A percentile compares a stretch with the other conserved stretches of the same genome.
phyloP scores from a whole-genome alignment of 2,329 filamentous ascomycete species.

The Zelopaecilomyces penicillatus region DNA sequence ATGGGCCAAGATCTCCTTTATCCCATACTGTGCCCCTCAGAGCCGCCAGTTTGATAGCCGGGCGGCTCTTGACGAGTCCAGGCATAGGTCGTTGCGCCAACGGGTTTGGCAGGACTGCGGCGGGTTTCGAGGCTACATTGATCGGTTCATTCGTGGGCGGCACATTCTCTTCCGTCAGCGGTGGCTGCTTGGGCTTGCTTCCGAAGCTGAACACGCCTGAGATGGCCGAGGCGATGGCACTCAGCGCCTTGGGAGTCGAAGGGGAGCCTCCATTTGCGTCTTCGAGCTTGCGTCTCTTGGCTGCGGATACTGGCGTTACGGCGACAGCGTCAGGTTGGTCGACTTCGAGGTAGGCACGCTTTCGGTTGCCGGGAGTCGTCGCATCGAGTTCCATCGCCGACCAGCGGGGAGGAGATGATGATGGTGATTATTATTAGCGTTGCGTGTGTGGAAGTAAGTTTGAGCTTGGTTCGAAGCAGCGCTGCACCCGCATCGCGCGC shows the following conservation, averaged over 20 bases:
- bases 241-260: constrained; percentile 22
- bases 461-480: too few relatives aligned
- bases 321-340: constrained; percentile 11
- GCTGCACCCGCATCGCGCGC: too few relatives aligned
- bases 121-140: constrained; percentile 4
- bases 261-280: constrained; percentile 15
- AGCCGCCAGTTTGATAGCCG: constrained; percentile 29
- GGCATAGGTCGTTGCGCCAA: constrained; percentile 10
- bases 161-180: neutral
- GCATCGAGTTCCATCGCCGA: constrained; percentile 19
- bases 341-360: constrained; percentile 14
- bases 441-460: too few relatives aligned
- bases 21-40: constrained; percentile 32
- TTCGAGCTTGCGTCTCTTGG: constrained; percentile 26
- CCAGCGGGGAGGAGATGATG: neutral
- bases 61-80: constrained; percentile 15
- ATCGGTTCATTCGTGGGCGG: neutral
- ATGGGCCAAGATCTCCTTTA: constrained; percentile 15
- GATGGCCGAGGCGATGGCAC: constrained; percentile 24
- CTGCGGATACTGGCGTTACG: constrained; percentile 16
- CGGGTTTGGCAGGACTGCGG: constrained; percentile 7
- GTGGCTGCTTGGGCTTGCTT: neutral
- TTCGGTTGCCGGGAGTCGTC: constrained; percentile 14
- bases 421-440: too few relatives aligned
- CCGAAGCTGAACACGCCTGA: constrained; percentile 19